These are phyloP conservation scores for Cladophialophora psammophila DNA, from an alignment of 2,329 filamentous ascomycete genomes.

Conservation along the genomic window DNA sequence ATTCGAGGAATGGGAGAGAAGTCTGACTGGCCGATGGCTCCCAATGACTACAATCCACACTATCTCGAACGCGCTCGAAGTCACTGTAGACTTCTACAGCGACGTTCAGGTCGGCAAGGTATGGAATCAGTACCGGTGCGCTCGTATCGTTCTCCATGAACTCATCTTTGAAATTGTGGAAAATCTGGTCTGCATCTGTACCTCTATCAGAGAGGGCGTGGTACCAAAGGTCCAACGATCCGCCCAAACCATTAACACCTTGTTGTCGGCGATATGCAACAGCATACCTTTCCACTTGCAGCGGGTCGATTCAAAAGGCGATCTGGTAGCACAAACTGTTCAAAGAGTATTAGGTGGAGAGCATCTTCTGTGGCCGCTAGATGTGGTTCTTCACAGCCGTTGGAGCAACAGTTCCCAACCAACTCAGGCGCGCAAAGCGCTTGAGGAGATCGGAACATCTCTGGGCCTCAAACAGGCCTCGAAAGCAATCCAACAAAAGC, in stretches of 20 bases:
- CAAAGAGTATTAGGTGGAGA: slow-evolving; percentile 8
- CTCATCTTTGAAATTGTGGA: slow-evolving; percentile 11
- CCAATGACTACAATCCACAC: neutral
- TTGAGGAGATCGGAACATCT: slow-evolving; percentile 9
- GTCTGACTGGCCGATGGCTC: neutral
- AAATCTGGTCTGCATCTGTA: neutral
- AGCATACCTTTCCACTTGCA: slow-evolving; percentile 13
- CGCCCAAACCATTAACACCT: slow-evolving; percentile 1
- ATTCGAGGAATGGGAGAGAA: neutral
- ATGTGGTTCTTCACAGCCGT: slow-evolving; percentile 7
- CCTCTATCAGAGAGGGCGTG: neutral
- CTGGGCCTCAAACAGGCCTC: slow-evolving; percentile 3
- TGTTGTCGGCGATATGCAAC: slow-evolving; percentile 14
- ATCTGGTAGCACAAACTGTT: neutral
- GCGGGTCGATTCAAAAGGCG: neutral
- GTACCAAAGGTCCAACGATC: slow-evolving; percentile 9
- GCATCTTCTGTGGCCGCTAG: slow-evolving; percentile 8
- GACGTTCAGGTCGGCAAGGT: slow-evolving; percentile 13
- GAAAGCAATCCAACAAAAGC: neutral
- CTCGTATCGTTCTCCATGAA: slow-evolving; percentile 10
- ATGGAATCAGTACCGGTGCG: slow-evolving; percentile 13
- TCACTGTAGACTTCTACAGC: slow-evolving; percentile 13
- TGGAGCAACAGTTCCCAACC: slow-evolving; percentile 1
- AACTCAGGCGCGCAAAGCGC: slow-evolving; percentile 14
- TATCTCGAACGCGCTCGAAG: neutral